These are phyloP conservation scores for Agaricus sinodeliciosus DNA, from an alignment of 768 basidiomycete genomes.

Conservation along the genomic window DNA sequence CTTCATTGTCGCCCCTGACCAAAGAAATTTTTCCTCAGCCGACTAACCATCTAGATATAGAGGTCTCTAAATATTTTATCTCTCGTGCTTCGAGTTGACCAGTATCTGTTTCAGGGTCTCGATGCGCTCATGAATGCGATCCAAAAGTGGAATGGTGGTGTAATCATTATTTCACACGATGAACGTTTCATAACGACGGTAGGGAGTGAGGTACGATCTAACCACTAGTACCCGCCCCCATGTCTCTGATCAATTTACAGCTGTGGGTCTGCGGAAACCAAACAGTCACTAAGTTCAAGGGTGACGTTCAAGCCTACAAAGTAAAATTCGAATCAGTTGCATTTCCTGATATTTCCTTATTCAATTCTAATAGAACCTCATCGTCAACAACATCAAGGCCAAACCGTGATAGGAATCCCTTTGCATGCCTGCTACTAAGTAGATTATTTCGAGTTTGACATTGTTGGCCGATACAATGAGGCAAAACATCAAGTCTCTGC, in stretches of 20 bases:
- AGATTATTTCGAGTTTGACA: too few relatives aligned
- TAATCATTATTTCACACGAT: slow-evolving; percentile 93
- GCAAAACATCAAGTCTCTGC: too few relatives aligned
- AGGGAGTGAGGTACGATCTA: slow-evolving; percentile 60
- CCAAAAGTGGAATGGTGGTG: slow-evolving; percentile 80
- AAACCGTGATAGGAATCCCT: slow-evolving; percentile 32
- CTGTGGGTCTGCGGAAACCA: slow-evolving; percentile 91
- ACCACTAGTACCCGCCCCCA: neutral
- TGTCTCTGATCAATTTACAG: slow-evolving; percentile 29
- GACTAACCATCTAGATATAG: slow-evolving; percentile 94
- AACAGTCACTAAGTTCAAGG: slow-evolving; percentile 75
- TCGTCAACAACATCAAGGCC: slow-evolving; percentile 64
- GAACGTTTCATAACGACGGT: slow-evolving; percentile 91
- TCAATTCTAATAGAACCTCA: slow-evolving; percentile 46
- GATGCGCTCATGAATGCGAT: slow-evolving; percentile 90
- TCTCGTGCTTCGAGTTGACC: neutral
- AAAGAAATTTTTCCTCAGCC: slow-evolving; percentile 38
- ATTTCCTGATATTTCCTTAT: neutral
- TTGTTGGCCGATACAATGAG: too few relatives aligned
- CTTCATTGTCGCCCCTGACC: slow-evolving; percentile 4
- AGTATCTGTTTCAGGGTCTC: slow-evolving; percentile 48
- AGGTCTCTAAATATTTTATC: slow-evolving; percentile 35
- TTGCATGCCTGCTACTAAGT: neutral
- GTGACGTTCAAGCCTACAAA: slow-evolving; percentile 92
- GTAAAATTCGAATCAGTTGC: slow-evolving; percentile 26